phyloP scores from a whole-genome alignment of 78 protist species.

The Creolimax fragrantissima region DNA sequence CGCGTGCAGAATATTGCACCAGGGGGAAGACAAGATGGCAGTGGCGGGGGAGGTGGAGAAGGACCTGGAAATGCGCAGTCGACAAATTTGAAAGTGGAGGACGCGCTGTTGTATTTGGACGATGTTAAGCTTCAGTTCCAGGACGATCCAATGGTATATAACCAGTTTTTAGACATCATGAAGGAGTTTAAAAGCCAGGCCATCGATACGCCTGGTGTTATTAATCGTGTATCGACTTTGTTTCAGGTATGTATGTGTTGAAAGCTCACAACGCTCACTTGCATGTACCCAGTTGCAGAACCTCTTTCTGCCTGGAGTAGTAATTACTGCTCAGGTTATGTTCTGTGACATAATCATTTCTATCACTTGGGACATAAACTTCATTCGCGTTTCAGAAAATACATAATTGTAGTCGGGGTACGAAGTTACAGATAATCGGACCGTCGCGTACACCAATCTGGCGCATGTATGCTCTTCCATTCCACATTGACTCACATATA shows the following conservation, averaged over 20 bases:
- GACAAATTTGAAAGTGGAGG: conserved; percentile 63
- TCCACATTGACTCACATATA: too few relatives aligned
- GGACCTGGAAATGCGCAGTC: neutral
- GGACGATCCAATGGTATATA: conserved; percentile 71
- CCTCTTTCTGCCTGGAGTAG: too few relatives aligned
- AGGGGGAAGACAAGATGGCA: neutral
- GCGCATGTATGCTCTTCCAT: too few relatives aligned
- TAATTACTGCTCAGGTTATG: too few relatives aligned
- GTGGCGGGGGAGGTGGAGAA: neutral
- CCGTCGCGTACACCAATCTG: too few relatives aligned
- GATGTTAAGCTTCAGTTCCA: conserved; percentile 76
- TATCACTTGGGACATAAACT: too few relatives aligned
- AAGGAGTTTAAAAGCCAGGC: conserved; percentile 79
- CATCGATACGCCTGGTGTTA: conserved; percentile 86
- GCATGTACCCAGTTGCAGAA: too few relatives aligned
- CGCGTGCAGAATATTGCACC: neutral
- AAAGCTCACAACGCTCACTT: too few relatives aligned
- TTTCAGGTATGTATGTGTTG: conserved; percentile 35
- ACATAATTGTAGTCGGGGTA: too few relatives aligned
- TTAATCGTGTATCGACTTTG: conserved; percentile 65
- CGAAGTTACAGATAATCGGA: too few relatives aligned
- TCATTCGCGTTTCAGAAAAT: too few relatives aligned
- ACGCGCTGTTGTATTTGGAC: conserved; percentile 73
- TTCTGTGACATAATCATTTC: too few relatives aligned
- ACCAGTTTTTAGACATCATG: conserved; percentile 86